Conservation (phyloP, 148 eudicot species). For the Arbutus unedo region DNA sequence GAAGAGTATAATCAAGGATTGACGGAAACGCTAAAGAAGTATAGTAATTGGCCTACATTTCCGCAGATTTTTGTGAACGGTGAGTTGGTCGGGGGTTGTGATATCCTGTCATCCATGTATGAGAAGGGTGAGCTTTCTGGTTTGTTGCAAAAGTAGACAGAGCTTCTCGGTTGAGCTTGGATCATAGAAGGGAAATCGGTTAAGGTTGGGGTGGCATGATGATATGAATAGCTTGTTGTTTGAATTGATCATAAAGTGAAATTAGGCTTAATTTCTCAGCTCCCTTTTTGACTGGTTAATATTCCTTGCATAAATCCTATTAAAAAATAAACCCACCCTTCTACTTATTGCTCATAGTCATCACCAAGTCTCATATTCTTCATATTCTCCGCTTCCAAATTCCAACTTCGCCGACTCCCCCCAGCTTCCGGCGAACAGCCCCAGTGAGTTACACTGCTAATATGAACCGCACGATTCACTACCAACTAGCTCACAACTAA, state of each 20-base stretch:
- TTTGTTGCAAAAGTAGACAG: conserved; percentile 40
- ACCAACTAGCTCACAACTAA: too few species aligned
- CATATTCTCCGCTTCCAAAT: too few species aligned
- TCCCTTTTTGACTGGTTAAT: too few species aligned
- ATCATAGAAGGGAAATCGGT: too few species aligned
- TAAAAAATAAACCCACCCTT: too few species aligned
- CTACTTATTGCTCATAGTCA: too few species aligned
- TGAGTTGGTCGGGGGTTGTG: conserved; percentile 92
- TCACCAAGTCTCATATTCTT: too few species aligned
- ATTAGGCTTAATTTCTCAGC: neutral
- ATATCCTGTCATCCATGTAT: conserved; percentile 85
- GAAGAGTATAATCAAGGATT: conserved; percentile 77
- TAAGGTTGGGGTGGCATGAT: neutral
- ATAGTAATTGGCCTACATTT: conserved; percentile 97
- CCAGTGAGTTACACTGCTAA: too few species aligned
- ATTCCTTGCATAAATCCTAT: too few species aligned
- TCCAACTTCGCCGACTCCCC: too few species aligned
- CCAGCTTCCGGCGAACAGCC: too few species aligned
- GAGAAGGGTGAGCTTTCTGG: conserved; percentile 81
- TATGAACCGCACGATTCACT: too few species aligned
- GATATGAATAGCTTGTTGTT: neutral
- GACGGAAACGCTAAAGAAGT: conserved; percentile 75
- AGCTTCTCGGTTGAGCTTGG: neutral
- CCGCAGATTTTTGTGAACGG: conserved; percentile 91
- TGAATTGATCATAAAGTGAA: neutral